Base-by-base conservation (phyloP, 148 eudicot genomes). In the Chenopodium formosanum region DNA sequence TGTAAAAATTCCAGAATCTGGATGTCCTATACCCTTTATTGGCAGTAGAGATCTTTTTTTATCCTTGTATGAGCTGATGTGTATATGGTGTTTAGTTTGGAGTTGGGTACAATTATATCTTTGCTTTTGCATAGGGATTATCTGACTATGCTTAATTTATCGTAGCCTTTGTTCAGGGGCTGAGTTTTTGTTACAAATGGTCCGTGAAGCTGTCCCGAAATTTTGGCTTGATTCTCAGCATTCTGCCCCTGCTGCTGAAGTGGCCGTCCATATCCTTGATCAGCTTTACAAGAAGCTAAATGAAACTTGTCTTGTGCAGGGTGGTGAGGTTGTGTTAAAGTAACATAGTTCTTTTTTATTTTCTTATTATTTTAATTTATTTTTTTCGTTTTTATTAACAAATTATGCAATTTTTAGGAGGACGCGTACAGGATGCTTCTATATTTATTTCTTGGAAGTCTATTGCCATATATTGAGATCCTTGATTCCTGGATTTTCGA, bases 401-500 rank as follows among this genome's bases (percentile, higher is more conserved):
- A n/a, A 22, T 12, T 47, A 52, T 84, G 85, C 73, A 70, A 70
- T 78, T 90, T 85, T 83, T 92, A 96, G 99, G 98, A 96, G 89
- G 95, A 96, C 75, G 94, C 98, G 74, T 94, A 92, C 82, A 86
- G 82, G 86, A 91, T 91, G 94, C 86, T 96, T 63, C 92, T 96
- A 74, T 89, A 90, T 86, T 84, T 92, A 83, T 91, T 96, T 88
- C 90, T 87, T 79, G 94, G 94, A 47, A 92, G 93, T 85, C 76
- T 91, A 80, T 74, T 94, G 83, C 99, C 99, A 69, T 94, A 89
- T 82, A 91, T 90, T 58, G 90, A 94, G 86, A 86, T 84, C 78
- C 91, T 94, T 83, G 95, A 92, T 84, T 94, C 94, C 79, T 96
- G 97, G 99, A 91, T 96, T 86, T 92, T 88, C 89, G 98, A 96